These are phyloP conservation scores for Xylariaceae sp. DNA, from an alignment of 2,329 filamentous ascomycete species.

Conservation along the genomic window DNA sequence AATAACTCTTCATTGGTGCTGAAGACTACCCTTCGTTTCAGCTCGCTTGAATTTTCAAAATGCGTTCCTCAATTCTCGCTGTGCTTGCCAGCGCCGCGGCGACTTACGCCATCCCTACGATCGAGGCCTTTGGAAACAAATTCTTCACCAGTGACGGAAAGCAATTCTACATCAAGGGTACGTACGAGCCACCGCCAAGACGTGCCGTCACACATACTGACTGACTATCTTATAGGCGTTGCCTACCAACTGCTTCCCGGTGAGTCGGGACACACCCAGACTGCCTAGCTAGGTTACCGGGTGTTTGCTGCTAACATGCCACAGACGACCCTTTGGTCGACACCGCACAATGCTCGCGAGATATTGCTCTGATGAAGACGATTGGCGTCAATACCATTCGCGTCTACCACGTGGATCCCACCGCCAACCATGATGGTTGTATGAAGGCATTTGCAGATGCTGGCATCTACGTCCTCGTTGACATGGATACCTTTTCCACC, in stretches of 20 bases:
- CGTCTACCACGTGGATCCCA: slow-evolving; percentile 78
- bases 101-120: slow-evolving; percentile 40
- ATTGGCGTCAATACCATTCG: slow-evolving; percentile 80
- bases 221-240: slow-evolving; percentile 48
- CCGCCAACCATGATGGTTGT: slow-evolving; percentile 66
- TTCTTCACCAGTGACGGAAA: slow-evolving; percentile 77
- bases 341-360: slow-evolving; percentile 67
- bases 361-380: slow-evolving; percentile 71
- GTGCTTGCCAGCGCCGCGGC: slow-evolving; percentile 33
- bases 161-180: slow-evolving; percentile 82
- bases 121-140: slow-evolving; percentile 64
- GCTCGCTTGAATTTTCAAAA: slow-evolving; percentile 23
- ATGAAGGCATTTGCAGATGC: slow-evolving; percentile 75
- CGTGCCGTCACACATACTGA: slow-evolving; percentile 5
- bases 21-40: not conserved
- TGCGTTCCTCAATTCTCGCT: slow-evolving; percentile 36
- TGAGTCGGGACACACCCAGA: slow-evolving; percentile 21
- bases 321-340: slow-evolving; percentile 69
- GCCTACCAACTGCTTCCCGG: slow-evolving; percentile 58
- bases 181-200: slow-evolving; percentile 7
- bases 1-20: slow-evolving; percentile 1
- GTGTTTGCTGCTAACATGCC: slow-evolving; percentile 6
- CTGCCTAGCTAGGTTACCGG: not conserved
- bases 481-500: slow-evolving; percentile 70
- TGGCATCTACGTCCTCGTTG: slow-evolving; percentile 78